Base-by-base conservation (phyloP, 352 stramenopile species). In the Globisporangium carolinianum region DNA sequence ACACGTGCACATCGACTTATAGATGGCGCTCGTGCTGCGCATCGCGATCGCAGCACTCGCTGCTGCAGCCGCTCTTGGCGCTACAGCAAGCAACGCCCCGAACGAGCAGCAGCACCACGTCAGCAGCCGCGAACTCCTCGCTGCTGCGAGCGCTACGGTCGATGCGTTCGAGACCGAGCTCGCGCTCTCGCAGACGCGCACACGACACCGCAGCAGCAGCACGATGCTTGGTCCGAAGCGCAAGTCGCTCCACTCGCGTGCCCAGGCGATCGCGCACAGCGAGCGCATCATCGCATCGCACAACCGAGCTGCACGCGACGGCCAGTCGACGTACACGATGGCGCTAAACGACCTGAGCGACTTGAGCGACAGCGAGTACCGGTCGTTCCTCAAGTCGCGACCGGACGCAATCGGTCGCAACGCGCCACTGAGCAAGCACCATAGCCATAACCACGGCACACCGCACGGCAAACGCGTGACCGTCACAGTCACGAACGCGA, bases 321-420 rank as follows among this genome's bases (percentile, higher is more conserved):
- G 76, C 50, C 58, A 63, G 14, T 71, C 65, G 41, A 69, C 65
- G 6, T 90, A 72, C 55, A 86, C 79, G 17, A 62, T 89, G 64
- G 62, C 67, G 37, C 86, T 76, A 51, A 92, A 90, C 50, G 68
- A 73, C 42, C 67, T 89, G 32, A 87, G 76, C 57, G 83, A 89
- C 63, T 62, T 89, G 47, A 89, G 68, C 24, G 68, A 79, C 37
- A 69, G 77, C 37, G 76, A 92, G 61, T 92, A 90, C 66, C 60
- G 64, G 41, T 63, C 63, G 1, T 89, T 89, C 57, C 58, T 92
- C 12, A 67, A 55, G 11, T 82, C 79, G 2, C 65, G 71, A 49
- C 72, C 72, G 11, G 70, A 88, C 47, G 53, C 46, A 14, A 48
- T 48, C 14, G 37, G 11, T 18, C 12, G 9, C 48, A 39, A 47